Conservation (phyloP, 257 asterid species). For the Anisodus tanguticus region DNA sequence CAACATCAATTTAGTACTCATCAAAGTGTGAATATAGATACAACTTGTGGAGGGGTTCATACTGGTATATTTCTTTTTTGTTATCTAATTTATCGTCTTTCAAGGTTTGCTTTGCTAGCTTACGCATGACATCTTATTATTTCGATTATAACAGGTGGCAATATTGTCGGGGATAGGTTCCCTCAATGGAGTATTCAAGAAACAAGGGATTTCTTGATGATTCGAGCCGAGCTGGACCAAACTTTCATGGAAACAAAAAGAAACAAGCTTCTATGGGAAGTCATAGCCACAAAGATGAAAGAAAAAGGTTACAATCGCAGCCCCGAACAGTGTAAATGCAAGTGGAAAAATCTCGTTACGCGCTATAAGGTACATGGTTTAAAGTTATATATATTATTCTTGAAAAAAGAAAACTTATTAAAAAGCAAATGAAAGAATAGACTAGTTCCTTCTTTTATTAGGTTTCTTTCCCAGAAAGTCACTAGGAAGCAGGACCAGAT, state of each 20-base stretch:
- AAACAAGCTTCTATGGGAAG: conserved; percentile 89
- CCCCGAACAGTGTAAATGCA: conserved; percentile 98
- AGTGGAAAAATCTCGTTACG: conserved; percentile 98
- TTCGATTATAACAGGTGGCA: not conserved
- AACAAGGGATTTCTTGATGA: conserved; percentile 77
- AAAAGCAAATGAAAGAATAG: conserved; percentile 12
- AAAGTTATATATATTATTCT: not conserved
- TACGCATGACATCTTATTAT: not conserved
- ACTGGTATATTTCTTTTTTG: not conserved
- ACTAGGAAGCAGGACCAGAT: not conserved
- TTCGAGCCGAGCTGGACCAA: conserved; percentile 91
- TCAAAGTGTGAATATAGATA: conserved; percentile 49
- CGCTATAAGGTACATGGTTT: conserved; percentile 68
- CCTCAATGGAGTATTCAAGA: conserved; percentile 99
- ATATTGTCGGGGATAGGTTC: conserved; percentile 64
- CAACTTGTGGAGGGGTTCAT: conserved; percentile 37
- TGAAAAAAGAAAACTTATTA: not conserved
- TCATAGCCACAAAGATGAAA: conserved; percentile 82
- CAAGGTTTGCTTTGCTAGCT: not conserved
- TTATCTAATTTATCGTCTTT: not conserved
- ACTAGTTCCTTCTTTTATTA: not conserved
- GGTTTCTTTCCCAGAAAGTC: conserved; percentile 30
- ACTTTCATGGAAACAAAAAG: conserved; percentile 91
- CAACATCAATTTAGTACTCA: conserved; percentile 51
- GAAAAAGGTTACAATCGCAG: conserved; percentile 88